phyloP scores from a whole-genome alignment of 1,139 yeast species.

The Meyerozyma guilliermondii region DNA sequence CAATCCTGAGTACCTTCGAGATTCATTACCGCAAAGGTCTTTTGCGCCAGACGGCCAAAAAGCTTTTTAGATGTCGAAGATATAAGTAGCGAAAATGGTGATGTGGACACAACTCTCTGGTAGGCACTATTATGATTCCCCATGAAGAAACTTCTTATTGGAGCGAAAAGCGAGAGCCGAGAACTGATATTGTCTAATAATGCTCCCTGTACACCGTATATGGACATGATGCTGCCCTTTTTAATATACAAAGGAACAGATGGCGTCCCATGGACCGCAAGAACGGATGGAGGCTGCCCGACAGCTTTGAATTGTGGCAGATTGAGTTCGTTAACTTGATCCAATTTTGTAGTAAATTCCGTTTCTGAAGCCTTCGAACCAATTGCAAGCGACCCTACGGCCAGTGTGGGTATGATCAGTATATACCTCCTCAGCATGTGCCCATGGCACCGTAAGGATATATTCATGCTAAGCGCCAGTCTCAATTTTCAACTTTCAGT shows the following conservation, averaged over 20 bases:
- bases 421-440: not conserved
- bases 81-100: slow-evolving; percentile 40
- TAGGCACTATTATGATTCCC: slow-evolving; percentile 40
- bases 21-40: slow-evolving; percentile 37
- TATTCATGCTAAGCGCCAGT: not conserved
- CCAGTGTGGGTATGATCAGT: not conserved
- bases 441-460: not conserved
- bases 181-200: slow-evolving; percentile 17
- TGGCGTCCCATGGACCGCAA: slow-evolving; percentile 48
- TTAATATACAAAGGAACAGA: slow-evolving; percentile 49
- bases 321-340: not conserved
- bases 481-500: not conserved
- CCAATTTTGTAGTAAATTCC: not conserved
- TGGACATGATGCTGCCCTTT: slow-evolving; percentile 44
- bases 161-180: slow-evolving; percentile 28
- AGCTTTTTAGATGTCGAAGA: slow-evolving; percentile 16
- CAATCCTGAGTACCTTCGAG: slow-evolving; percentile 59
- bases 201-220: slow-evolving; percentile 29
- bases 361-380: not conserved
- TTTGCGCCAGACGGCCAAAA: slow-evolving; percentile 15
- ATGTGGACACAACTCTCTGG: slow-evolving; percentile 44
- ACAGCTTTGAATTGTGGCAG: slow-evolving; percentile 27
- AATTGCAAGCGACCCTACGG: not conserved
- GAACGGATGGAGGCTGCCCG: slow-evolving; percentile 40
- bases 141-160: slow-evolving; percentile 33